Base-by-base conservation (phyloP, 2,329 filamentous ascomycete species). In the Teratosphaeriaceae sp. region DNA sequence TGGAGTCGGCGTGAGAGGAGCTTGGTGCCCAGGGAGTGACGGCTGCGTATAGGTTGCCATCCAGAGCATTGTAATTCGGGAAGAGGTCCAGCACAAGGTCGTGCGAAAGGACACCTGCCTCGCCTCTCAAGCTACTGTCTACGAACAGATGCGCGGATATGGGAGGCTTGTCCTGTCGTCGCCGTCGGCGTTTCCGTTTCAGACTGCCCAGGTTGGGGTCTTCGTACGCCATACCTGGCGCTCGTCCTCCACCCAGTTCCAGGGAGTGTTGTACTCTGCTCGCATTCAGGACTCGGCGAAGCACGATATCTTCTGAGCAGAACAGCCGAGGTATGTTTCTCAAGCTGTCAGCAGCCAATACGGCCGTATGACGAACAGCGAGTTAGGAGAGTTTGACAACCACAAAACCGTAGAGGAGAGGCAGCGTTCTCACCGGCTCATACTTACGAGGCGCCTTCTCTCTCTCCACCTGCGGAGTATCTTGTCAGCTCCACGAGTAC, bases 71-170 rank as follows among this genome's bases (percentile, higher is more conserved):
- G 27, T 40, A 27, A 9, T 45, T 43, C 3, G 85, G 81, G 67
- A 94, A 88, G 40, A 97, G 75, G 59, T 94, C 85, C 36, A 76
- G 72, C 57, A 89, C 88, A 40, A 98, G 74, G 64, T 95, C 88
- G 57, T 88, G 83, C 11, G 90, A 95, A 41, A 97, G 67, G 51
- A 92, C 78, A 50, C 88, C 92, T 48, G 89, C 76, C 60, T 95
- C 87, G 41, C 86, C 87, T 66, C 84, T 86, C 56, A 94, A 74
- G 63, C 85, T 83, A 60, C 88, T 85, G 65, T 95, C 88, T 44
- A 96, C 78, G 27, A 94, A 76, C 39, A 97, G 73, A 45, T 85
- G 81, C 44, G 88, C 89, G 45, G 85, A 76, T 45, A 94, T 74
- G 33, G 89, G 76, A 6, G 84, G 76, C 63, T 85, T 88, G 63